Percentiles rank a stretch among this genome's conserved stretches.
phyloP scores from a whole-genome alignment of 1,284 basidiomycete species.

The Malassezia sp. region DNA sequence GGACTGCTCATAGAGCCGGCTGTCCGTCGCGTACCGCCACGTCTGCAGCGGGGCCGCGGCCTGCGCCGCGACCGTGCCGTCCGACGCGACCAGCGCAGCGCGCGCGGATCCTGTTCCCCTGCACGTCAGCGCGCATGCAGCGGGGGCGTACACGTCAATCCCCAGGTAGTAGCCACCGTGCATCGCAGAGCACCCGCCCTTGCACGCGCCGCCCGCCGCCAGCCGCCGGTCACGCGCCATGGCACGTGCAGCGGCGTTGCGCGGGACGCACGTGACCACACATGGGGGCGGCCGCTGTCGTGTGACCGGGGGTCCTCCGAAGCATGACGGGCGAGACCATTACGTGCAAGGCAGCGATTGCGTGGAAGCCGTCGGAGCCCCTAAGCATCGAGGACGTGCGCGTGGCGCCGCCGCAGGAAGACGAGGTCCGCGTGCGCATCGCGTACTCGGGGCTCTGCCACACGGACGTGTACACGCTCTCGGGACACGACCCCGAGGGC shows the following conservation, averaged over 20 bases:
- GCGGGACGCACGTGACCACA: not conserved
- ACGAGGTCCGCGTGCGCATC: slow-evolving; percentile 88
- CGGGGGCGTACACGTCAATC: slow-evolving; percentile 53
- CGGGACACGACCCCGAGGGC: slow-evolving; percentile 92
- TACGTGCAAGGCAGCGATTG: slow-evolving; percentile 63
- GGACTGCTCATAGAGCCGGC: slow-evolving; percentile 88
- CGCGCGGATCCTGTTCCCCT: slow-evolving; percentile 84
- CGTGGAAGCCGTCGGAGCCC: slow-evolving; percentile 84
- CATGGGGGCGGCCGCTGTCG: no score
- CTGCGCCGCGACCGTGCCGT: slow-evolving; percentile 67
- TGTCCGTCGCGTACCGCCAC: slow-evolving; percentile 70
- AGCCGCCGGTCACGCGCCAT: no score
- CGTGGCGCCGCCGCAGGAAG: slow-evolving; percentile 75
- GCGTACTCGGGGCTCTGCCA: slow-evolving; percentile 93
- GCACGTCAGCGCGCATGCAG: not conserved
- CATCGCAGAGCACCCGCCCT: not conserved
- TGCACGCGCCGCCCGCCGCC: no score
- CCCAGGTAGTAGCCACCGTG: slow-evolving; percentile 51
- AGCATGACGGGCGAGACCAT: slow-evolving; percentile 35
- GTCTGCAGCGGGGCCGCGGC: slow-evolving; percentile 68
- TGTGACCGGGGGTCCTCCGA: slow-evolving; percentile 18
- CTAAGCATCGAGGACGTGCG: slow-evolving; percentile 83
- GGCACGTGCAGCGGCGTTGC: not conserved
- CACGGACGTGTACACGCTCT: slow-evolving; percentile 93
- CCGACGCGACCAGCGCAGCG: slow-evolving; percentile 65